Conservation (phyloP, 352 stramenopile species). For the Globisporangium nagaii region DNA sequence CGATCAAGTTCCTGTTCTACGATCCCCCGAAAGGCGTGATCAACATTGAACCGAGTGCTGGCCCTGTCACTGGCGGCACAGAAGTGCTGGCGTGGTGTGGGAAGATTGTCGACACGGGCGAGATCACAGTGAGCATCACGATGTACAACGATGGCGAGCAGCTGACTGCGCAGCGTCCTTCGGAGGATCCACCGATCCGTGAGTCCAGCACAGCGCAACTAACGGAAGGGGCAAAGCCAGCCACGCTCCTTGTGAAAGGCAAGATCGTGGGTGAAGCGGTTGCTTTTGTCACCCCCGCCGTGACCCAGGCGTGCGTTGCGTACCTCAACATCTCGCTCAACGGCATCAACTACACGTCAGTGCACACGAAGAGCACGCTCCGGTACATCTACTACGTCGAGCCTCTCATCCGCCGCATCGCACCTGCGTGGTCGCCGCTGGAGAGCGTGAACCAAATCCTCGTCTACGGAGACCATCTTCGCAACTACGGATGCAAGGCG, state of each 20-base stretch:
- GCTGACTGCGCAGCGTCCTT: not conserved
- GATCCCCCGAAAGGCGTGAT: slow-evolving; percentile 62
- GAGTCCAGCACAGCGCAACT: not conserved
- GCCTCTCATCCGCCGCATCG: slow-evolving; percentile 44
- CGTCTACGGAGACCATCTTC: slow-evolving; percentile 42
- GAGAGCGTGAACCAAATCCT: slow-evolving; percentile 28
- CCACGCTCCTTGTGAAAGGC: slow-evolving; percentile 33
- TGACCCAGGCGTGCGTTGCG: slow-evolving; percentile 29
- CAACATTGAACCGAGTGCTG: slow-evolving; percentile 47
- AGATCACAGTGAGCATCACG: slow-evolving; percentile 53
- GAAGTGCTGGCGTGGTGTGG: slow-evolving; percentile 51
- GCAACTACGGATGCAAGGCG: slow-evolving; percentile 41
- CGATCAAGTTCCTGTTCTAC: slow-evolving; percentile 66
- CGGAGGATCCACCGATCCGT: too few species aligned
- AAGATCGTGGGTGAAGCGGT: slow-evolving; percentile 61
- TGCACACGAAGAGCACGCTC: slow-evolving; percentile 31
- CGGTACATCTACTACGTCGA: slow-evolving; percentile 56
- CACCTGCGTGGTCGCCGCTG: slow-evolving; percentile 36
- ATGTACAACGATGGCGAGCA: slow-evolving; percentile 11
- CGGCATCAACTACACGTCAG: slow-evolving; percentile 68
- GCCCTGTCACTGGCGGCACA: slow-evolving; percentile 46
- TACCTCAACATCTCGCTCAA: slow-evolving; percentile 67
- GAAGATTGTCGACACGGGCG: slow-evolving; percentile 59
- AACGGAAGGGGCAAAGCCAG: not conserved
- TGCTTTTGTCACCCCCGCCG: slow-evolving; percentile 37